phyloP scores from a whole-genome alignment of 768 basidiomycete genomes.

The Termitomyces sp. region DNA sequence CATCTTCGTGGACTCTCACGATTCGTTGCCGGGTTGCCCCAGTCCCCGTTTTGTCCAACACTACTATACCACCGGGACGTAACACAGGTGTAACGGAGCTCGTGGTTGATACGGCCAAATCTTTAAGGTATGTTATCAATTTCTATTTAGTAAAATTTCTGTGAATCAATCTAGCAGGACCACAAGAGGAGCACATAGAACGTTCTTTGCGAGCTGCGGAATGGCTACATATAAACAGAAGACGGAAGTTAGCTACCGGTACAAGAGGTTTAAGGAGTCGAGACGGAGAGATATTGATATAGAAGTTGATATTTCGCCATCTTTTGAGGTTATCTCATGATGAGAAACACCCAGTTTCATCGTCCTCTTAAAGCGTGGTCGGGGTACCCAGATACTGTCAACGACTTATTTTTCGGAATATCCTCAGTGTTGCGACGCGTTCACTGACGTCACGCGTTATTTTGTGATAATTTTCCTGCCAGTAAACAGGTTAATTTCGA shows the following conservation, averaged over 20 bases:
- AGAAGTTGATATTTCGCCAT: too few species aligned
- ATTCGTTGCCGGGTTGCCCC: slow-evolving; percentile 33
- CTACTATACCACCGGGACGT: neutral
- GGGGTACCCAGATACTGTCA: too few species aligned
- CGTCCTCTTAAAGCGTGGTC: too few species aligned
- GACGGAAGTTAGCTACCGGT: neutral
- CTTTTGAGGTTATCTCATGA: too few species aligned
- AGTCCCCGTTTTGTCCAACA: slow-evolving; percentile 27
- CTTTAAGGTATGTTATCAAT: neutral
- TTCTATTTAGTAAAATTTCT: neutral
- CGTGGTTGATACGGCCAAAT: neutral
- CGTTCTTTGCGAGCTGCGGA: neutral
- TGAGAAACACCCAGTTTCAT: too few species aligned
- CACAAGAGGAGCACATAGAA: neutral
- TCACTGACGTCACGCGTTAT: too few species aligned
- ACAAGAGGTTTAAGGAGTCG: neutral
- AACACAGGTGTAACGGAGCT: neutral
- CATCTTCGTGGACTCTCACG: slow-evolving; percentile 63
- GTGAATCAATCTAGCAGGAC: neutral
- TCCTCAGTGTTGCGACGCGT: too few species aligned
- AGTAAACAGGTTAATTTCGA: too few species aligned
- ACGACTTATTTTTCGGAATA: too few species aligned
- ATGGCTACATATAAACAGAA: too few species aligned
- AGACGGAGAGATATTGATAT: neutral
- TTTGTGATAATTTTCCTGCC: too few species aligned